phyloP scores from a whole-genome alignment of 495 filamentous ascomycete species.

The Annulohypoxylon maeteangense region DNA sequence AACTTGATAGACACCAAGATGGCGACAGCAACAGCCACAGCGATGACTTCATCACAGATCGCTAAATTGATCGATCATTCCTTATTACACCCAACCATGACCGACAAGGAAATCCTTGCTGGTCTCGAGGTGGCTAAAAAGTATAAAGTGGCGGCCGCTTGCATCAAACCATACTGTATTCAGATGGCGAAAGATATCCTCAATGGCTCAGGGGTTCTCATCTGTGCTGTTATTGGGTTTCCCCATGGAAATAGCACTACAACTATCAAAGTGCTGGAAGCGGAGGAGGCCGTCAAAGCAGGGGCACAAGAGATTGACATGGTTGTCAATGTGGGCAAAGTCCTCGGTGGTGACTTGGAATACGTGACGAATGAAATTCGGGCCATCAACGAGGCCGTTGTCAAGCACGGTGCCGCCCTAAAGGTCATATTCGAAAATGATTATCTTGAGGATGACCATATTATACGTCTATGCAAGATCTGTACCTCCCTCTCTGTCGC shows the following conservation, averaged over 20 bases:
- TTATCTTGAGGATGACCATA: conserved; percentile 58
- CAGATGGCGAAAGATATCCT: conserved; percentile 59
- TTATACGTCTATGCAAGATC: conserved; percentile 61
- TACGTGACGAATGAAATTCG: conserved; percentile 64
- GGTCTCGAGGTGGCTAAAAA: conserved; percentile 61
- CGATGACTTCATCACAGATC: conserved; percentile 62
- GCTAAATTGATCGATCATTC: conserved; percentile 71
- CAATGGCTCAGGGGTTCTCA: conserved; percentile 56
- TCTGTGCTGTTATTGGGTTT: conserved; percentile 69
- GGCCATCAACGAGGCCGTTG: conserved; percentile 60
- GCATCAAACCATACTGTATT: conserved; percentile 66
- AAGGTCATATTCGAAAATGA: conserved; percentile 72
- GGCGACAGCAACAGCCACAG: conserved; percentile 48
- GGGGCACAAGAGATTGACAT: conserved; percentile 68
- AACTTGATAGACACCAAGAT: conserved; percentile 11
- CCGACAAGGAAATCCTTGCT: conserved; percentile 61
- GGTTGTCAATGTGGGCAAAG: conserved; percentile 70
- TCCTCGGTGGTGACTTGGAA: conserved; percentile 64
- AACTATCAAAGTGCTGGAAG: conserved; percentile 63
- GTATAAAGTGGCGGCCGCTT: conserved; percentile 64
- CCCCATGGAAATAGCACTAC: conserved; percentile 68
- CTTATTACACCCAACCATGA: conserved; percentile 69
- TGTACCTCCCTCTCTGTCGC: conserved; percentile 60
- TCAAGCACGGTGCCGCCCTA: conserved; percentile 53
- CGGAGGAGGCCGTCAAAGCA: conserved; percentile 55